Evolutionary conservation across 257 asterid genomes (phyloP).

Genomic region (Apocynum venetum): DNA sequence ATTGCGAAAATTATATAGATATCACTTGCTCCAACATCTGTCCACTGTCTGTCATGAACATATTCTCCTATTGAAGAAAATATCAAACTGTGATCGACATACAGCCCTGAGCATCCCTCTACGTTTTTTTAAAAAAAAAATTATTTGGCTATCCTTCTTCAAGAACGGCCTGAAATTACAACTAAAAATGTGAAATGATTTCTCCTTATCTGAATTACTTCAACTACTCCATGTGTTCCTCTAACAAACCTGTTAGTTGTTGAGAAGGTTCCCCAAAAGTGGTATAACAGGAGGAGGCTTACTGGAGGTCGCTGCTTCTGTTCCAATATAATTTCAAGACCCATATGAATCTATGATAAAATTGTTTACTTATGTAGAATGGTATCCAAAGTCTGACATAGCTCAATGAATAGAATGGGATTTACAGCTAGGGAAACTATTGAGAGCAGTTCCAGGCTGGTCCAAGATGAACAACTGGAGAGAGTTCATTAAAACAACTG

Average conservation of each 20-base stretch:
- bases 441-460: neutral
- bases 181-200: neutral
- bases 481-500: neutral
- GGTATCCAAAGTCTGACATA: neutral
- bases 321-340: neutral
- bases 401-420: neutral
- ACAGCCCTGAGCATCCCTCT: neutral
- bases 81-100: neutral
- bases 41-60: neutral
- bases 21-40: neutral
- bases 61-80: neutral
- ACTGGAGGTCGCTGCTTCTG: neutral
- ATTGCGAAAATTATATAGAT: neutral
- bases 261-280: neutral
- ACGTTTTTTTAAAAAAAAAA: too few species aligned
- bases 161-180: neutral
- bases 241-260: neutral
- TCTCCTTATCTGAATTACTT: neutral
- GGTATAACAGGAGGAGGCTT: neutral
- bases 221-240: neutral
- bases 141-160: too few species aligned
- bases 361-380: neutral
- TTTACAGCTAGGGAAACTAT: constrained; percentile 2
- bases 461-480: neutral
- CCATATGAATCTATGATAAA: neutral